These are phyloP conservation scores for Aspergillus campestris DNA, from an alignment of 495 filamentous ascomycete species.

Conservation along the genomic window DNA sequence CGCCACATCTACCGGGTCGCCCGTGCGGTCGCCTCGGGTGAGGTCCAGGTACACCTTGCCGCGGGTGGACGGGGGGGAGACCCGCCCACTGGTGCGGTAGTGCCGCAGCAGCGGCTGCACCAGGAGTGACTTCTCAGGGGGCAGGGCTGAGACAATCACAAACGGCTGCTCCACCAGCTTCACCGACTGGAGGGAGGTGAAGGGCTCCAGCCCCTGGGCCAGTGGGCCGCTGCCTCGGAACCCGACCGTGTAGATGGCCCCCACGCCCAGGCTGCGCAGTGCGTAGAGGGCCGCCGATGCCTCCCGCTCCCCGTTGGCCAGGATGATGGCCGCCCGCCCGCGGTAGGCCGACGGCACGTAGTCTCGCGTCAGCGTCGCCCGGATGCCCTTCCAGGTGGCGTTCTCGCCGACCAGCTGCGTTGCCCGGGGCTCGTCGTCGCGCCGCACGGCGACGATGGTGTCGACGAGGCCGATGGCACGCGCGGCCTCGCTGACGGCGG, in stretches of 20 bases:
- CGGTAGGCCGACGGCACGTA: constrained; percentile 74
- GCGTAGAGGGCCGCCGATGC: constrained; percentile 70
- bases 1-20: constrained; percentile 60
- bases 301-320: constrained; percentile 58
- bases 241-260: constrained; percentile 74
- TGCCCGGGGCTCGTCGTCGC: constrained; percentile 9
- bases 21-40: constrained; percentile 57
- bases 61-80: constrained; percentile 39
- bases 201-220: constrained; percentile 60
- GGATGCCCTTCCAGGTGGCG: constrained; percentile 74
- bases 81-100: constrained; percentile 38
- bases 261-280: constrained; percentile 62
- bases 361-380: constrained; percentile 69
- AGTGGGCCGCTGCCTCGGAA: constrained; percentile 62
- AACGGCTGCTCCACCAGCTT: constrained; percentile 69
- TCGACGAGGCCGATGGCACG: constrained; percentile 70
- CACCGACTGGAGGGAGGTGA: constrained; percentile 70
- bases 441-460: constrained; percentile 52
- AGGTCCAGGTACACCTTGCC: constrained; percentile 77
- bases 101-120: constrained; percentile 72
- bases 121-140: constrained; percentile 66
- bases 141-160: constrained; percentile 68
- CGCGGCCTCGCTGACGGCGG: constrained; percentile 60
- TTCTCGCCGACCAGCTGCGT: constrained; percentile 62
- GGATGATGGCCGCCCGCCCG: constrained; percentile 62